Evolutionary conservation across 129 eudicot species (phyloP), one percentile per base, ranked within the genome.

Genomic region (Artemisia annua): DNA sequence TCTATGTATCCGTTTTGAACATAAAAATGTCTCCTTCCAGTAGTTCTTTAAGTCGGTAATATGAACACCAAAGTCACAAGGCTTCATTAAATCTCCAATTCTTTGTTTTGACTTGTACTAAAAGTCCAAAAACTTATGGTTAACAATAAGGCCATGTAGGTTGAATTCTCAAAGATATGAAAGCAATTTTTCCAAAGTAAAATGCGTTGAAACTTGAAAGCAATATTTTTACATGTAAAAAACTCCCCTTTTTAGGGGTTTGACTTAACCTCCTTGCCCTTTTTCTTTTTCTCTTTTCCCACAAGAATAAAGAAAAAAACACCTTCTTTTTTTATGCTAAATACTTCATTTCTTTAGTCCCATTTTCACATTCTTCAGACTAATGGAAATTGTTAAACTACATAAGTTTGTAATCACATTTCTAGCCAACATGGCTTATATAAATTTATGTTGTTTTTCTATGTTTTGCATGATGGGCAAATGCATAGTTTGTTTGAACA

Each of bases 241-340:
- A 54, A 58, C 63, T 14, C 72, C 59, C 67, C 77, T 60, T 76
- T 78, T 71, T 63, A n/a, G 53, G 54, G 78, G 55, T 63, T 74
- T 74, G 71, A 63, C 63, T 71, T 73, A 8, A 8, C 44, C 67
- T 72, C 60, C 49, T 66, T 39, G 10, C 46, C 66, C 66, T 68
- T 72, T 75, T 67, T 48, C 65, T 73, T 75, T 75, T 71, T 71
- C 62, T 78, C 82, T 78, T 78, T 78, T 78, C 77, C 54, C 82
- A 66, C 67, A 78, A 66, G 75, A 68, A 78, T 78, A 78, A 78
- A 78, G 82, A 78, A 26, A 78, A 78, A 56, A 65, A 5, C 43
- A n/a, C n/a, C n/a, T n/a, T 49, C 70, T 19, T 55, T 35, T 64
- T 48, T 64, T 61, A 39, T 64, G 19, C 49, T 20, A 12, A 48